These are phyloP conservation scores for Trichoderma sp. DNA, from an alignment of 2,329 filamentous ascomycete species.

Conservation along the genomic window DNA sequence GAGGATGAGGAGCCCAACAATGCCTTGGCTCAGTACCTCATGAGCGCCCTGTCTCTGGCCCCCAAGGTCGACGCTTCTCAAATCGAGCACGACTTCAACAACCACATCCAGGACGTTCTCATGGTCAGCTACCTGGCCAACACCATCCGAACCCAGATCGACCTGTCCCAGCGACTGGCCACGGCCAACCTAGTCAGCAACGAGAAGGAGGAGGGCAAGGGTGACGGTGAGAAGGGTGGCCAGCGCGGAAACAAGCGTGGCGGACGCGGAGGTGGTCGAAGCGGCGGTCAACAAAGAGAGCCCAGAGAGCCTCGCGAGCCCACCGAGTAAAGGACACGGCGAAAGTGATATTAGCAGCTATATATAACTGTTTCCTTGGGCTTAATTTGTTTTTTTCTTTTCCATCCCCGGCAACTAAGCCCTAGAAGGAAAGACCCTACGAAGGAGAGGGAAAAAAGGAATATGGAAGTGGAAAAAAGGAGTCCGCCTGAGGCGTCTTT, in stretches of 20 bases:
- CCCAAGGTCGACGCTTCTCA: conserved; percentile 90
- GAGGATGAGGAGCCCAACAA: conserved; percentile 88
- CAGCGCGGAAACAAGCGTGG: conserved; percentile 52
- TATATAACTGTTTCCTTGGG: conserved; percentile 10
- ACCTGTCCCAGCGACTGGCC: conserved; percentile 90
- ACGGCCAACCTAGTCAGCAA: conserved; percentile 62
- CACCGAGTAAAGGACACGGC: conserved; percentile 32
- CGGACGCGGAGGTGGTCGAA: conserved; percentile 50
- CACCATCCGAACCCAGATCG: conserved; percentile 98
- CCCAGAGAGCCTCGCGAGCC: conserved; percentile 42
- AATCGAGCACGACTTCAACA: conserved; percentile 98
- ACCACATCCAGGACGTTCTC: conserved; percentile 98
- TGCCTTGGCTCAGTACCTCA: conserved; percentile 88
- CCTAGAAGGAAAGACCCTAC: background rate
- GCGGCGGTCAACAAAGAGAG: conserved; percentile 51
- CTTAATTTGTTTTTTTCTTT: conserved; percentile 9
- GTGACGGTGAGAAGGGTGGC: conserved; percentile 42
- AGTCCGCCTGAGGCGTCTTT: conserved; percentile 21
- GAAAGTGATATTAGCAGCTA: background rate
- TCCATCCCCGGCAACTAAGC: background rate
- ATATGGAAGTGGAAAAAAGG: conserved; percentile 1
- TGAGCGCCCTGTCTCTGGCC: conserved; percentile 87
- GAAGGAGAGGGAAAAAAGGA: conserved; percentile 1
- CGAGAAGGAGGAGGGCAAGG: conserved; percentile 51
- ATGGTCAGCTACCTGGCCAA: conserved; percentile 98